Conservation (phyloP, 2,329 filamentous ascomycete species). For the Diaporthe longicolla region DNA sequence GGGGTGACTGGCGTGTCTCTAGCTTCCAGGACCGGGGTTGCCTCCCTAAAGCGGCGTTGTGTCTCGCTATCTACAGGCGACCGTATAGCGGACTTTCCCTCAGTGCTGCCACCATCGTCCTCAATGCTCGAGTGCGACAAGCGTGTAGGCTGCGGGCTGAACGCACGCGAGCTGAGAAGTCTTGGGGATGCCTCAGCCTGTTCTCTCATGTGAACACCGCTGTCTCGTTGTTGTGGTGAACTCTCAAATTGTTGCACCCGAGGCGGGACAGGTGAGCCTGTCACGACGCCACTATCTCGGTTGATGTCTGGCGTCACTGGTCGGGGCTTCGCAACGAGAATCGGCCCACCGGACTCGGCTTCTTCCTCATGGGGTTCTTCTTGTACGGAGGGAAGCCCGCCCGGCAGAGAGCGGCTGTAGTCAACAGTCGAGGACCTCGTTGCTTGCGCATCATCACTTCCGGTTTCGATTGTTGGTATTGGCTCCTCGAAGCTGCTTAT, state of each 20-base stretch:
- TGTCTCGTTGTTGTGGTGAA: constrained; percentile 63
- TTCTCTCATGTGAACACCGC: constrained; percentile 69
- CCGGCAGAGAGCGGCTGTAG: constrained; percentile 59
- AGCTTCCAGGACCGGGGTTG: constrained; percentile 54
- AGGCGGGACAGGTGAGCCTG: constrained; percentile 59
- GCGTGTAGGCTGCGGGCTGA: constrained; percentile 42
- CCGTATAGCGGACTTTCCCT: constrained; percentile 15
- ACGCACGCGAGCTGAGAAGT: constrained; percentile 44
- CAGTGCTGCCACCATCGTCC: constrained; percentile 33
- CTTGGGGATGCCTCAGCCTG: constrained; percentile 53
- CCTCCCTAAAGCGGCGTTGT: constrained; percentile 39
- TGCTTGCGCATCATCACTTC: constrained; percentile 32
- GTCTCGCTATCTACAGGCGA: constrained; percentile 33
- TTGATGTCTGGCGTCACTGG: constrained; percentile 54
- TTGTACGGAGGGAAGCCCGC: constrained; percentile 65
- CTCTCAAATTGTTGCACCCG: constrained; percentile 53
- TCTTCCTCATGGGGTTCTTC: constrained; percentile 66
- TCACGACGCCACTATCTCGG: constrained; percentile 65
- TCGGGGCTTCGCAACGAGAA: constrained; percentile 43
- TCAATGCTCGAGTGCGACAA: constrained; percentile 38
- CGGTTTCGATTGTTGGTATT: constrained; percentile 41
- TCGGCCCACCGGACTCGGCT: constrained; percentile 49
- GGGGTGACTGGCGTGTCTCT: constrained; percentile 58
- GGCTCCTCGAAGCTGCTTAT: constrained; percentile 35
- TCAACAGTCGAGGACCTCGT: constrained; percentile 50